Evolutionary conservation across 2,329 filamentous ascomycete genomes (phyloP), one percentile per base, ranked within the genome.

Genomic region (Chaetothyriales sp.): DNA sequence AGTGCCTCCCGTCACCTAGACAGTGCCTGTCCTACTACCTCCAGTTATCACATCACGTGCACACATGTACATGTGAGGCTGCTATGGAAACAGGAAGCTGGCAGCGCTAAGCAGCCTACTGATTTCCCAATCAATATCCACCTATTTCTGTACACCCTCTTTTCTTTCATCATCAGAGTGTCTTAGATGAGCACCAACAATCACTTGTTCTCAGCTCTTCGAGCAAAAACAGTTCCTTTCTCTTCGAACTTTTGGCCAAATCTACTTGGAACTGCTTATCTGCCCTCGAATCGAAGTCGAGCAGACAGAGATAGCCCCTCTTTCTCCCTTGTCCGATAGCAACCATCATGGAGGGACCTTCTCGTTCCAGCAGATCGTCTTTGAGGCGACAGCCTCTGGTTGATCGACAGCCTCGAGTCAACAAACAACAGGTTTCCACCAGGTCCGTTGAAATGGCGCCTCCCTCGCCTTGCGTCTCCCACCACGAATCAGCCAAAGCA

Each of bases 401-500:
- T 25, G 58, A 60, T 33, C 55, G 57, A 15, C 60, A 61, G 50
- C 57, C 58, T 13, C 49, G 55, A 54, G 48, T 49, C 6, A 48
- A 44, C 28, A 50, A 49, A 19, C 44, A 46, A 8, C 51, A 54
- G 13, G 40, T 18, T n/a, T 45, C 49, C 2, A 43, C 54, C 51
- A 56, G 46, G 43, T 45, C 46, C 28, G n/a, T 43, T 33, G 54
- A 49, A 7, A 43, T 18, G 18, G 50, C 37, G 10, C 18, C 44
- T 22, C 25, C 40, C 43, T 56, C 59, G 15, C 50, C 51, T 15
- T 50, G 55, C 20, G 53, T 60, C 19, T 57, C 59, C 43, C 60
- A 60, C 47, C 58, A 57, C 56, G 57, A 67, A 51, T 58, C 61
- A 56, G 50, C 65, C 60, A 56, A 58, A 46, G 58, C 59, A n/a